Evolutionary conservation across 2,329 filamentous ascomycete genomes (phyloP).

Genomic region (Penicillium digitatum): DNA sequence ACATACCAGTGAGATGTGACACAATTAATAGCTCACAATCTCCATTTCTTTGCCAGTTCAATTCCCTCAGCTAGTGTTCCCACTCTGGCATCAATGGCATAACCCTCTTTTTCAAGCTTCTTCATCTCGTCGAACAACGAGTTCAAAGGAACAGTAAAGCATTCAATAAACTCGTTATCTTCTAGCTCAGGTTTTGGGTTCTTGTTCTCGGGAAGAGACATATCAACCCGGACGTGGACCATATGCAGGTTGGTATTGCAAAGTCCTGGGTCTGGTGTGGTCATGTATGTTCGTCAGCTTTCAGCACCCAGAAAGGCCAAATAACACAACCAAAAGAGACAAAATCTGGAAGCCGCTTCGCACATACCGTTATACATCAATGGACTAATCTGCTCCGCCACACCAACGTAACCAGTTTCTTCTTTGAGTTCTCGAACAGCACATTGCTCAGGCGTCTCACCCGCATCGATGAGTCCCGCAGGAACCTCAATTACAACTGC

Average conservation of each 20-base stretch:
- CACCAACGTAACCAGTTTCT: conserved; percentile 60
- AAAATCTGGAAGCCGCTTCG: background rate
- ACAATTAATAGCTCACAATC: conserved; percentile 11
- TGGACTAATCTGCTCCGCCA: conserved; percentile 40
- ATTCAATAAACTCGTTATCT: conserved; percentile 78
- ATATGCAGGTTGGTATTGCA: conserved; percentile 50
- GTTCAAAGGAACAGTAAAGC: conserved; percentile 64
- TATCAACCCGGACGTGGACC: conserved; percentile 70
- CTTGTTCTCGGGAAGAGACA: conserved; percentile 64
- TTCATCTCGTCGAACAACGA: conserved; percentile 64
- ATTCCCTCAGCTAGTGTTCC: conserved; percentile 75
- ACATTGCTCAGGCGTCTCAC: conserved; percentile 54
- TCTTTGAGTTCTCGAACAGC: conserved; percentile 58
- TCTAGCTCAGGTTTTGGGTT: conserved; percentile 66
- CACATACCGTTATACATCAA: conserved; percentile 45
- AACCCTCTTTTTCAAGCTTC: conserved; percentile 65
- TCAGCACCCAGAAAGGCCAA: background rate
- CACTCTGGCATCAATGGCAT: conserved; percentile 73
- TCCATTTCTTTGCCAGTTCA: conserved; percentile 59
- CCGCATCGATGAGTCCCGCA: conserved; percentile 56
- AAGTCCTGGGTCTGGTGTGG: conserved; percentile 44
- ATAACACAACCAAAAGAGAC: background rate
- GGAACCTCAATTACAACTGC: conserved; percentile 59
- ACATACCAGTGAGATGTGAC: background rate
- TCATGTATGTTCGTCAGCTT: background rate